Evolutionary conservation across 306 rosid species (phyloP), one percentile per base, ranked within the genome.

Genomic region (Pyrus pyrifolia): DNA sequence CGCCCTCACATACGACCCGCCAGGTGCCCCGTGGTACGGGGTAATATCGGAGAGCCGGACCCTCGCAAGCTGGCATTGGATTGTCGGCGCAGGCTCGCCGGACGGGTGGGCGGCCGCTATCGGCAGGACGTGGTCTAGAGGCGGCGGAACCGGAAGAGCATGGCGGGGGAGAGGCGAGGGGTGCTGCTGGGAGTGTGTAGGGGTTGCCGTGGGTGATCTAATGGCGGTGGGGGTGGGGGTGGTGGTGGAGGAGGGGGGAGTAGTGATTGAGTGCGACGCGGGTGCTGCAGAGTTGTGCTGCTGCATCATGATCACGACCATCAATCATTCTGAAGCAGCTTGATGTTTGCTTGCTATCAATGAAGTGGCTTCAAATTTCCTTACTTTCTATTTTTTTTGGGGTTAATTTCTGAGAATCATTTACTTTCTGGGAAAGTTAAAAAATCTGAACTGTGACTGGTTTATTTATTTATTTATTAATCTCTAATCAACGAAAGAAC

Each of bases 41-140:
- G 83, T 62, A 67, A 95, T 95, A 68, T 95, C 98, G 44, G 93
- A 86, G 62, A 95, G 86, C 21, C 97, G 92, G 25, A 95, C 92
- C 81, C 90, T 86, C 10, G 88, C 80, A 74, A 89, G 75, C n/a
- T 82, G 90, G 68, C 82, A 79, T 17, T 78, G 46, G 82, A 82
- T 75, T 70, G 86, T 62, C 49, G 70, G 38, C 31, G 76, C 77
- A 7, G 82, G 81, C 79, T 88, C 96, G 7, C 77, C 87, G 4
- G 85, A 67, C 18, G 87, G 87, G 45, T 79, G 87, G 38, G 81
- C 81, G n/a, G 78, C 79, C 2, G 92, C 45, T 22, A 92, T 65
- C 19, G 93, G 89, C 51, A 49, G 58, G 31, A 58, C 88, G 83
- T 86, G 88, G 42, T 86, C 91, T 3, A 62, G 19, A 5, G 89